Base-by-base conservation (phyloP, 805 yeast species). In the Suhomyces sp. region DNA sequence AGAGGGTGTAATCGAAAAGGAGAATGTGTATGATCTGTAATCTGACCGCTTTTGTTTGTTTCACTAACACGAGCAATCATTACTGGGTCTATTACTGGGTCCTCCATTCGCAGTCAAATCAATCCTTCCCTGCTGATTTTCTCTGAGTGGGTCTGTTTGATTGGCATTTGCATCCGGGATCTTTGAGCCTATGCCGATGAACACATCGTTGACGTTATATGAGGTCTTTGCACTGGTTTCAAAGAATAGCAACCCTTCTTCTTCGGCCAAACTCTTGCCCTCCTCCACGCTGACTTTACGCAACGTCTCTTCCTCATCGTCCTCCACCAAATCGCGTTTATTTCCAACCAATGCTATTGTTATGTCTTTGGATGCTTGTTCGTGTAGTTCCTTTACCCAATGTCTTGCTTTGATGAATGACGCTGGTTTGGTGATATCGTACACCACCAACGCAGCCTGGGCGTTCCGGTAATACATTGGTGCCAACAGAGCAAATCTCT, bases 401-500 rank as follows among this genome's bases (percentile, higher is more conserved):
- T 91, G 97, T 51, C 97, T 83, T 6, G 98, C 98, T 62, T 42
- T 88, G 51, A 88, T 82, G 51, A 91, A 91, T 16, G 95, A 83
- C 10, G 95, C 93, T 3, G 96, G 96, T 55, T 88, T 88, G 25
- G 98, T 90, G 47, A 91, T 78, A 54, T 91, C 98, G 58, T 91
- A 91, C 7, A 91, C 98, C 10, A 93, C 96, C 43, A 91, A 68
- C 0, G 98, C 98, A 18, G 96, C 95, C 58, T 90, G 96, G 11
- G 98, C 97, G 54, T 93, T 91, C 58, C 98, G 77, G 67, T 91
- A 91, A 64, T 91, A 91, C 93, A 91, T 83, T 19, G 98, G 98
- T 1, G 98, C 97, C 53, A 91, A 74, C 17, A 91, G 81, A 11
- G 97, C 96, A 69, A 91, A 91, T 45, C 98, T 68, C 60, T 91